These are phyloP conservation scores for Tetrapisispora nanseiensis DNA, from an alignment of 805 yeast species.

Conservation along the genomic window DNA sequence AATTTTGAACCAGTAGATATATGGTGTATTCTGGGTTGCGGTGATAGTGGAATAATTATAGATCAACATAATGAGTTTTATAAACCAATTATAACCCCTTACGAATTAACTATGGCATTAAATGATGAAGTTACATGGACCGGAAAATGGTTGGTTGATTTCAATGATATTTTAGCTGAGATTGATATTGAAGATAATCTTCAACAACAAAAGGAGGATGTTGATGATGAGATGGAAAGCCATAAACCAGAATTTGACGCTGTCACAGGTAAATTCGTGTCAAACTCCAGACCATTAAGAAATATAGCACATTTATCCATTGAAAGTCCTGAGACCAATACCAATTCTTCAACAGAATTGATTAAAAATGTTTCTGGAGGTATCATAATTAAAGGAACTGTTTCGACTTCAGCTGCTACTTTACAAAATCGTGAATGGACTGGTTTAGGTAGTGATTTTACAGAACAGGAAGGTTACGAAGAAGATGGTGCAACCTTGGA, in stretches of 20 bases:
- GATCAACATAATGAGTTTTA: slow-evolving; percentile 73
- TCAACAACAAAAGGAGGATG: slow-evolving; percentile 20
- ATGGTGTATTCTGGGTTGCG: slow-evolving; percentile 94
- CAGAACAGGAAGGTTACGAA: slow-evolving; percentile 33
- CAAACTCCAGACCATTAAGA: slow-evolving; percentile 68
- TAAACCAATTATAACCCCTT: slow-evolving; percentile 90
- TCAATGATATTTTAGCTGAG: slow-evolving; percentile 39
- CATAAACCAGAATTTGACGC: slow-evolving; percentile 75
- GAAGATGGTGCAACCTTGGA: slow-evolving; percentile 72
- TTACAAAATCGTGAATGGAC: slow-evolving; percentile 73
- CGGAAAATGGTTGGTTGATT: slow-evolving; percentile 86
- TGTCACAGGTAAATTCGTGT: slow-evolving; percentile 69
- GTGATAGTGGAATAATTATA: slow-evolving; percentile 82
- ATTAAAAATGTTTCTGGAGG: slow-evolving; percentile 49
- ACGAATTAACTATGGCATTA: slow-evolving; percentile 76
- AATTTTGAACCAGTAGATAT: slow-evolving; percentile 89
- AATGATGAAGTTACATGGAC: slow-evolving; percentile 76
- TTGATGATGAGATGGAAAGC: slow-evolving; percentile 10
- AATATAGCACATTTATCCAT: slow-evolving; percentile 54
- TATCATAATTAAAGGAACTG: slow-evolving; percentile 62
- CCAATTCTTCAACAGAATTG: slow-evolving; percentile 28
- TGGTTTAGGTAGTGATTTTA: slow-evolving; percentile 83
- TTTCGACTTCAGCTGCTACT: slow-evolving; percentile 77
- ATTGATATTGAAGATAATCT: slow-evolving; percentile 29
- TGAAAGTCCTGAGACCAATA: slow-evolving; percentile 32